Conservation (phyloP, 1,284 basidiomycete species). For the Melanopsichium pennsylvanicum region DNA sequence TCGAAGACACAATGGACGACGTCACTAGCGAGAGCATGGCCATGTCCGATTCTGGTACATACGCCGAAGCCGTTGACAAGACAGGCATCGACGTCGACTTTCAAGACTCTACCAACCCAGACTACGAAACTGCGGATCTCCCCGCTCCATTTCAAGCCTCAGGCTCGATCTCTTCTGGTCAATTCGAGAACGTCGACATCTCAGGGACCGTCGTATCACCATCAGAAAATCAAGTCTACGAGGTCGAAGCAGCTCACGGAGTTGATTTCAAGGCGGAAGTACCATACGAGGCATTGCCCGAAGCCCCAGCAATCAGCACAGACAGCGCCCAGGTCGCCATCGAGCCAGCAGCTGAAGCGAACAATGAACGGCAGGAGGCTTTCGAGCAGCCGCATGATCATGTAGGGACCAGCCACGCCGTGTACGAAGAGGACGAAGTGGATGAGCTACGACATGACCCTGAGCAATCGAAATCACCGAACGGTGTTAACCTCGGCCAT, state of each 20-base stretch:
- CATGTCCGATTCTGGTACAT: conserved; percentile 22
- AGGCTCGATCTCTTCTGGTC: neutral
- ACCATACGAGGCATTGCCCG: neutral
- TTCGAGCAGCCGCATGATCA: neutral
- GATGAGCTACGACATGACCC: conserved; percentile 4
- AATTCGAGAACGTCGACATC: neutral
- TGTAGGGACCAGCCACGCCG: neutral
- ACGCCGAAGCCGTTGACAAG: conserved; percentile 11
- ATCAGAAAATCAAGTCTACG: neutral
- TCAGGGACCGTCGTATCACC: neutral
- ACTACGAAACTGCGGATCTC: neutral
- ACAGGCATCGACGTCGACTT: conserved; percentile 27
- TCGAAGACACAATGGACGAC: conserved; percentile 34
- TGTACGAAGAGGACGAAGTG: conserved; percentile 5
- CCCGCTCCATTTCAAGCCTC: neutral
- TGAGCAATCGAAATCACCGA: neutral
- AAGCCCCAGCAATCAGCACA: neutral
- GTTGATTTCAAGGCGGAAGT: neutral
- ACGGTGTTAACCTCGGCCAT: neutral
- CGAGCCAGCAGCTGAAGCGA: neutral
- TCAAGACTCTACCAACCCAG: conserved; percentile 5
- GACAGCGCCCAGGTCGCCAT: neutral
- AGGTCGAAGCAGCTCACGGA: neutral
- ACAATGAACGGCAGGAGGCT: neutral
- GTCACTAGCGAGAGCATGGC: conserved; percentile 17